Percentiles rank a stretch among this genome's conserved stretches.
Conservation (phyloP, 805 yeast species). For the Yarrowia sp. region DNA sequence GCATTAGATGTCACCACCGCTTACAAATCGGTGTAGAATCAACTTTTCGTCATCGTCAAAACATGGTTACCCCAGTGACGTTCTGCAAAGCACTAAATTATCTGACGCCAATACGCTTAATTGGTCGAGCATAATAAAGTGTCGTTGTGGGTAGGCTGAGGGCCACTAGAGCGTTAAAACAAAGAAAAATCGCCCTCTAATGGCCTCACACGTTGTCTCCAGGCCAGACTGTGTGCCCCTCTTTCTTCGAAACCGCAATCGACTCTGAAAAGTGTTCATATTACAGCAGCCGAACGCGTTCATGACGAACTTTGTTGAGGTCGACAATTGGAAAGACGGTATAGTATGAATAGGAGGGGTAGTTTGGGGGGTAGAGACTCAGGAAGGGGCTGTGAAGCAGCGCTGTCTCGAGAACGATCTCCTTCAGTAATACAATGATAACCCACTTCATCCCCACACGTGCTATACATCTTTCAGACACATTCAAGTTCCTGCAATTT, state of each 20-base stretch:
- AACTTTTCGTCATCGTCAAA: neutral
- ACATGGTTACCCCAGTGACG: constrained; percentile 8
- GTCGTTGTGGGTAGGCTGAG: too few relatives aligned
- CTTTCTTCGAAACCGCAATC: too few relatives aligned
- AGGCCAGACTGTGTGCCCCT: neutral
- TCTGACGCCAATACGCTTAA: neutral
- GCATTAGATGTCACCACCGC: too few relatives aligned
- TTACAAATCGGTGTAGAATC: too few relatives aligned
- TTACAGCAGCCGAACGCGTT: constrained; percentile 5
- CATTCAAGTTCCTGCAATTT: neutral
- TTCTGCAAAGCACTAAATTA: neutral
- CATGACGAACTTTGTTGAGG: neutral
- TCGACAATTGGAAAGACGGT: too few relatives aligned
- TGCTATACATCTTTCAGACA: neutral
- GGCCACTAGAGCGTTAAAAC: too few relatives aligned
- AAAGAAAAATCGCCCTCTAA: neutral
- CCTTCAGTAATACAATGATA: too few relatives aligned
- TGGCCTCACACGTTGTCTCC: neutral
- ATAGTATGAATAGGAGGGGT: too few relatives aligned
- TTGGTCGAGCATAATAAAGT: neutral
- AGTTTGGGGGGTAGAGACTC: too few relatives aligned
- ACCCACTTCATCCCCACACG: neutral
- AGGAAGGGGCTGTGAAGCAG: too few relatives aligned
- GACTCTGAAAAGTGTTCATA: neutral
- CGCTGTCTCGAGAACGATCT: too few relatives aligned